Conservation (phyloP, 2,329 filamentous ascomycete species). For the Furcasterigmium sp. region DNA sequence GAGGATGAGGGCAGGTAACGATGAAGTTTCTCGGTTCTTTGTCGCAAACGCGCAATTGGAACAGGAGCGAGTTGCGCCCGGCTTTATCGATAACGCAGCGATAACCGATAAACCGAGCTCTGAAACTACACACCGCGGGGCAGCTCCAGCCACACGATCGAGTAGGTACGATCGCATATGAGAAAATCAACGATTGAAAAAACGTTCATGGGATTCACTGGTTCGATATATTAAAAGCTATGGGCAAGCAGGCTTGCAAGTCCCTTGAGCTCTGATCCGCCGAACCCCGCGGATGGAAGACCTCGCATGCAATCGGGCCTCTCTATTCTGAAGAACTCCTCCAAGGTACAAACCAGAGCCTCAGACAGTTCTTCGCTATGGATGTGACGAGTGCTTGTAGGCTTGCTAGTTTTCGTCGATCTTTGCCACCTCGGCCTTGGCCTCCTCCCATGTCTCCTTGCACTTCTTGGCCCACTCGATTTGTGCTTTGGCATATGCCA, state of each 20-base stretch:
- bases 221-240: no score
- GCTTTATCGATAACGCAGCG: neutral
- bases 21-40: no score
- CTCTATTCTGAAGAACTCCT: neutral
- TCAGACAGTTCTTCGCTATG: conserved; percentile 2
- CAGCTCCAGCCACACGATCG: no score
- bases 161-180: no score
- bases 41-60: neutral
- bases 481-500: conserved; percentile 88
- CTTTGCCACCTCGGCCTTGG: conserved; percentile 79
- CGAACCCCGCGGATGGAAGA: neutral
- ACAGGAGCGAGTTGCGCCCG: no score
- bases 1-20: neutral
- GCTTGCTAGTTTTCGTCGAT: conserved; percentile 58
- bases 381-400: conserved; percentile 1
- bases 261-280: neutral
- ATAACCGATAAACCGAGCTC: neutral
- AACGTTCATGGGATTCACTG: no score
- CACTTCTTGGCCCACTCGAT: conserved; percentile 92
- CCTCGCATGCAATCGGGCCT: neutral
- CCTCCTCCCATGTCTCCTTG: conserved; percentile 89
- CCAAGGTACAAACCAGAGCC: no score
- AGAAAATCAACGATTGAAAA: no score
- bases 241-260: neutral
- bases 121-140: neutral